Evolutionary conservation across 2,329 filamentous ascomycete species (phyloP), one percentile per base, ranked within the genome.

Genomic region (Gaeumannomyces tritici): DNA sequence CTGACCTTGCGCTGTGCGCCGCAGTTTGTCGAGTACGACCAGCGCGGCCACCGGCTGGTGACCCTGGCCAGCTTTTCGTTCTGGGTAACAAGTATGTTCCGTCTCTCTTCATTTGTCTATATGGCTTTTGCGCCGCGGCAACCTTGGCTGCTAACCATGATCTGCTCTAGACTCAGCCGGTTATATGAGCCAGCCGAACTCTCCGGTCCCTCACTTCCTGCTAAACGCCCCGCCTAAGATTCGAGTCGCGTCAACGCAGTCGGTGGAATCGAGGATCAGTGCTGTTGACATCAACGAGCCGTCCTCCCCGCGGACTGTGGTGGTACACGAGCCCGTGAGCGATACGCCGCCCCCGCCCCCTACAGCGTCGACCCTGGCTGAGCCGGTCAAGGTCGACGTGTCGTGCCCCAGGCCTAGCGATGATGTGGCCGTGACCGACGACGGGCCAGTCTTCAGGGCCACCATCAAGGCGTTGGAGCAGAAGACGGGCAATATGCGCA

Each of bases 391-490:
- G 72, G 87, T 98, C 18, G 95, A 98, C 71, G 83, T 97, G n/a
- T 83, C 87, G 55, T 93, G 90, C 69, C 90, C 91, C 63, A 87
- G 91, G 59, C 92, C 92, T 3, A 89, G 86, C 42, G 93, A 96
- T 65, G 93, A 96, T 75, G 86, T 91, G 75, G 87, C 89, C 64
- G 84, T 89, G 27, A 88, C 89, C 27, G 95, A 98, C 68, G 95
- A 99, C 75, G 95, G 95, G 0, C 95, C 96, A 0, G 81, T 99
- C 1, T 99, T 99, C 76, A 86, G 96, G 65, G 96, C 95, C 24
- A 98, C 95, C 0, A 96, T 99, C 82, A 97, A 97, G 73, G 89
- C 93, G 0, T 78, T 98, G 31, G 95, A 99, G 74, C 93, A 96
- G 71, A 98, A 96, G 79, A 99, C 93, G 0, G 91, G 92, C 56